Evolutionary conservation across 371 early-diverging fungal genomes (phyloP).

Genomic region (Umbelopsis sp.): DNA sequence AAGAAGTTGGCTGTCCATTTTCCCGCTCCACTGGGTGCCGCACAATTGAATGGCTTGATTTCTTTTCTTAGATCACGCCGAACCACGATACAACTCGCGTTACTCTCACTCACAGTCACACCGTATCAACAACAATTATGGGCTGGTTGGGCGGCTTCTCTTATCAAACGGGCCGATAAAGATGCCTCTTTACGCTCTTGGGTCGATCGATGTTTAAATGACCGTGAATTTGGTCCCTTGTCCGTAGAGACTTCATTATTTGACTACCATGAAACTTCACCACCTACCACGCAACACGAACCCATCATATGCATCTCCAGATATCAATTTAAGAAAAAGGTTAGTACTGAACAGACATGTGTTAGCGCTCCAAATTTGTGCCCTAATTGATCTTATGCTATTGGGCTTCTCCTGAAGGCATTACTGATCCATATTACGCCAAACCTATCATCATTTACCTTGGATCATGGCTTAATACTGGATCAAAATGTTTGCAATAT

Average conservation of each 20-base stretch:
- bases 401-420: background rate
- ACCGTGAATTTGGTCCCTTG: background rate
- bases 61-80: constrained; percentile 1
- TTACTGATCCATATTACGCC: constrained; percentile 5
- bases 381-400: background rate
- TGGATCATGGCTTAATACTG: background rate
- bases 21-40: background rate
- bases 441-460: background rate
- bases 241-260: background rate
- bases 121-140: constrained; percentile 6
- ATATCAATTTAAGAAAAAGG: background rate
- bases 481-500: background rate
- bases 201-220: constrained; percentile 3
- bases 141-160: constrained; percentile 2
- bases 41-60: background rate
- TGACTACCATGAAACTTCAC: background rate
- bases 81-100: background rate
- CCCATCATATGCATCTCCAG: background rate
- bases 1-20: constrained; percentile 14
- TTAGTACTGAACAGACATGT: background rate
- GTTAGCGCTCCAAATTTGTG: background rate
- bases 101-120: background rate
- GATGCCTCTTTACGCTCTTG: background rate
- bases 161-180: background rate
- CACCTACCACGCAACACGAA: background rate